Evolutionary conservation across 805 yeast species (phyloP).

Genomic region (Candida nitratophila): DNA sequence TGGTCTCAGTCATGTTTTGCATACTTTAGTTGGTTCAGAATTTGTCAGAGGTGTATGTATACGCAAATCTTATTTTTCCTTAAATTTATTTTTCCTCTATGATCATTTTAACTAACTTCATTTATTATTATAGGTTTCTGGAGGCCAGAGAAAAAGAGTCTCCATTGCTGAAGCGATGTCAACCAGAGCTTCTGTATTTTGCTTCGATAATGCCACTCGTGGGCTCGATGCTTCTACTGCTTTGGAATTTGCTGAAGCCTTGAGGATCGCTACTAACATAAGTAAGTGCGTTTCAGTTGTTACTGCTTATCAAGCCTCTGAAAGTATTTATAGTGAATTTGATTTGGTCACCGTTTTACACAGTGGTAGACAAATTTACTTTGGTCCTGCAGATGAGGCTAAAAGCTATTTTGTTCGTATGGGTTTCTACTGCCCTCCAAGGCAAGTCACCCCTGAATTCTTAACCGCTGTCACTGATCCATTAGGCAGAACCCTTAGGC

Average conservation of each 20-base stretch:
- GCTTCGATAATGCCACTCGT: conserved; percentile 66
- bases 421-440: conserved; percentile 56
- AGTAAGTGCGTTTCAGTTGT: conserved; percentile 51
- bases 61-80: conserved; percentile 18
- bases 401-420: conserved; percentile 46
- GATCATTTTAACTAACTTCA: conserved; percentile 7
- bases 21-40: conserved; percentile 61
- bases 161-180: conserved; percentile 59
- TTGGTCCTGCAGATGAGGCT: conserved; percentile 48
- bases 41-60: conserved; percentile 49
- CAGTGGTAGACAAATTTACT: conserved; percentile 55
- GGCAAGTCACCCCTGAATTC: conserved; percentile 65
- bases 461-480: conserved; percentile 65
- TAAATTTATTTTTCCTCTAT: conserved; percentile 17
- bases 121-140: conserved; percentile 39
- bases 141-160: conserved; percentile 69
- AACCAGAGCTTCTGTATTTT: conserved; percentile 46
- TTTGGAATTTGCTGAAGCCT: conserved; percentile 53
- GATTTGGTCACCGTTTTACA: conserved; percentile 55
- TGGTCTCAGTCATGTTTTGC: conserved; percentile 51
- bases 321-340: conserved; percentile 53
- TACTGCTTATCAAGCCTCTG: conserved; percentile 64
- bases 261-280: conserved; percentile 56
- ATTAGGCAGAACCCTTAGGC: conserved; percentile 40
- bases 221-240: conserved; percentile 72